These are phyloP conservation scores for Cicer chorassanicum DNA, from an alignment of 306 rosid species.

Conservation along the genomic window DNA sequence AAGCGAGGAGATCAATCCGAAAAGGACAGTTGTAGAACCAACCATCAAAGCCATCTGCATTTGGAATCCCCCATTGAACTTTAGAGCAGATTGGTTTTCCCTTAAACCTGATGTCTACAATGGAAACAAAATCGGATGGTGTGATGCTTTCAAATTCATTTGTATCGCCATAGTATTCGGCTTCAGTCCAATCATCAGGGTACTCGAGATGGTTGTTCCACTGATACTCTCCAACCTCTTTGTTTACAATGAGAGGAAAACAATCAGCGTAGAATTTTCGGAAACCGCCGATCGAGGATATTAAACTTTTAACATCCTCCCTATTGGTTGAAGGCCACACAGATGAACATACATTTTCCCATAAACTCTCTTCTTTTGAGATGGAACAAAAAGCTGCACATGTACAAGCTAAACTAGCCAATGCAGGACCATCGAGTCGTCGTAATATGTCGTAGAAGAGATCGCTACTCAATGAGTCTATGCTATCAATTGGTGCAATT, in stretches of 20 bases:
- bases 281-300: conserved; percentile 80
- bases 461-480: conserved; percentile 71
- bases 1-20: conserved; percentile 76
- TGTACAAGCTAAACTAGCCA: conserved; percentile 86
- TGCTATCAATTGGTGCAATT: conserved; percentile 60
- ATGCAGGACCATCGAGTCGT: conserved; percentile 82
- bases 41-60: conserved; percentile 66
- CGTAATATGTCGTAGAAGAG: conserved; percentile 80
- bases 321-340: conserved; percentile 90
- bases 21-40: conserved; percentile 94
- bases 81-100: conserved; percentile 79
- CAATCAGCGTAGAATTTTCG: conserved; percentile 89
- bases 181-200: conserved; percentile 89
- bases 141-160: conserved; percentile 58
- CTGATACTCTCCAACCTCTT: conserved; percentile 65
- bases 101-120: conserved; percentile 77
- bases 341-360: conserved; percentile 86
- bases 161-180: conserved; percentile 78
- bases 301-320: conserved; percentile 78
- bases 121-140: conserved; percentile 84
- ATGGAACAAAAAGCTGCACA: conserved; percentile 80
- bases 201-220: conserved; percentile 61
- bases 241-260: conserved; percentile 81
- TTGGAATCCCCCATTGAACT: conserved; percentile 88
- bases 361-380: conserved; percentile 83